Conservation (phyloP, 192 early-diverging fungal genomes). For the Coemansia sp. region DNA sequence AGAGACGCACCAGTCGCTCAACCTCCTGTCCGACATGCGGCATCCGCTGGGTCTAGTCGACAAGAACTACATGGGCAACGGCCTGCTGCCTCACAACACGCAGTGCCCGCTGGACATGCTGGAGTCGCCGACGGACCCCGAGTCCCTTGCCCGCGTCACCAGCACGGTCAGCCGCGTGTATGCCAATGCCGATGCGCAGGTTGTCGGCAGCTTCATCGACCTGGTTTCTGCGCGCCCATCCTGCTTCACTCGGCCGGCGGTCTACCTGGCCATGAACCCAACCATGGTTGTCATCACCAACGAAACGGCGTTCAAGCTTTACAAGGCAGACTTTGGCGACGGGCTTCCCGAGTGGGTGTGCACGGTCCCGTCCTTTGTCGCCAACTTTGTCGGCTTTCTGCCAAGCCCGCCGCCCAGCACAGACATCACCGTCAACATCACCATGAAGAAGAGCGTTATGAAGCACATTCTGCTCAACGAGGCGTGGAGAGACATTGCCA, state of each 20-base stretch:
- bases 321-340: conserved; percentile 40
- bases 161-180: conserved; percentile 16
- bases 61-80: conserved; percentile 45
- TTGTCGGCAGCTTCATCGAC: conserved; percentile 40
- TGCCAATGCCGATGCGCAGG: conserved; percentile 25
- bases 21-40: conserved; percentile 38
- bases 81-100: conserved; percentile 33
- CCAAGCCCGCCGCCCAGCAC: conserved; percentile 39
- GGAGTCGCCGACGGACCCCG: conserved; percentile 17
- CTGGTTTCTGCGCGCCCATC: conserved; percentile 23
- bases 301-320: conserved; percentile 41
- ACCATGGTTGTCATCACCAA: conserved; percentile 34
- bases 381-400: conserved; percentile 49
- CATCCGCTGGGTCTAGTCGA: conserved; percentile 22
- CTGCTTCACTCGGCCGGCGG: conserved; percentile 46
- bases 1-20: conserved; percentile 29
- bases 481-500: conserved; percentile 40
- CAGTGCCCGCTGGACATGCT: conserved; percentile 28
- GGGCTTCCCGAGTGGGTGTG: conserved; percentile 45
- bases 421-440: conserved; percentile 43
- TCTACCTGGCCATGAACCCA: conserved; percentile 27
- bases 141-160: conserved; percentile 16
- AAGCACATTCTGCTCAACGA: conserved; percentile 25
- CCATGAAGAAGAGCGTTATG: conserved; percentile 34
- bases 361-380: conserved; percentile 42